Conservation (phyloP, 1,139 yeast species). For the Casaregolazyma suthepensis region DNA sequence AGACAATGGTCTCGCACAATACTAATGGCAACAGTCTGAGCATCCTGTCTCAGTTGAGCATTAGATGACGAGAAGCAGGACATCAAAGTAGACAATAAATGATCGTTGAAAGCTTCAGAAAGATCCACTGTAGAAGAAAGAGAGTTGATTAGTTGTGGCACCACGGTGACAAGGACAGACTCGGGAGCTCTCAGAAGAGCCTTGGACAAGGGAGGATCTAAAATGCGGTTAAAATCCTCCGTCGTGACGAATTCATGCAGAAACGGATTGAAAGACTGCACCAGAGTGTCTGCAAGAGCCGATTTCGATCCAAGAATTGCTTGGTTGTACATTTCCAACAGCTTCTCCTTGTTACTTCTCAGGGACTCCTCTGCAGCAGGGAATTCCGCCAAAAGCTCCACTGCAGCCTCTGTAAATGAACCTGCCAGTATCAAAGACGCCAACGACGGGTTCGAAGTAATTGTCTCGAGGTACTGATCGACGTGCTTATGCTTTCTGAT, state of each 20-base stretch:
- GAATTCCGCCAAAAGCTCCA: conserved; percentile 22
- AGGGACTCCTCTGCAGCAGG: conserved; percentile 23
- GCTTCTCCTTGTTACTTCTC: conserved; percentile 16
- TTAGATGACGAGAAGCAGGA: conserved; percentile 69
- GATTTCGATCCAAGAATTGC: conserved; percentile 30
- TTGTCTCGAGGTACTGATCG: conserved; percentile 18
- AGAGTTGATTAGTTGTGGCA: conserved; percentile 44
- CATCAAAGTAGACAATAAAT: conserved; percentile 54
- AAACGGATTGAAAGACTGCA: conserved; percentile 37
- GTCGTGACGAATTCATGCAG: conserved; percentile 39
- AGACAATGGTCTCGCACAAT: not conserved
- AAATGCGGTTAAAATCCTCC: conserved; percentile 37
- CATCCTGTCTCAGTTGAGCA: conserved; percentile 51
- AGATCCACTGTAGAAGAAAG: conserved; percentile 37
- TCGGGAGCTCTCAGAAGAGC: conserved; percentile 81
- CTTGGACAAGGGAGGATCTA: conserved; percentile 67
- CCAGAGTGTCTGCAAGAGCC: conserved; percentile 21
- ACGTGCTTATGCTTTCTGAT: conserved; percentile 12
- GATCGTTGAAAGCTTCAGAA: conserved; percentile 38
- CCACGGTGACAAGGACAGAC: conserved; percentile 47
- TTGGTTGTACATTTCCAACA: conserved; percentile 24
- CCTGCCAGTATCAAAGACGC: conserved; percentile 21
- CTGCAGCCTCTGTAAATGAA: conserved; percentile 27
- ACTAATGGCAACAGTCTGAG: conserved; percentile 39
- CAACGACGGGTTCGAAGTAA: conserved; percentile 14